Conservation (phyloP, 2,329 filamentous ascomycete genomes). For the Arthrobotrys iridis region DNA sequence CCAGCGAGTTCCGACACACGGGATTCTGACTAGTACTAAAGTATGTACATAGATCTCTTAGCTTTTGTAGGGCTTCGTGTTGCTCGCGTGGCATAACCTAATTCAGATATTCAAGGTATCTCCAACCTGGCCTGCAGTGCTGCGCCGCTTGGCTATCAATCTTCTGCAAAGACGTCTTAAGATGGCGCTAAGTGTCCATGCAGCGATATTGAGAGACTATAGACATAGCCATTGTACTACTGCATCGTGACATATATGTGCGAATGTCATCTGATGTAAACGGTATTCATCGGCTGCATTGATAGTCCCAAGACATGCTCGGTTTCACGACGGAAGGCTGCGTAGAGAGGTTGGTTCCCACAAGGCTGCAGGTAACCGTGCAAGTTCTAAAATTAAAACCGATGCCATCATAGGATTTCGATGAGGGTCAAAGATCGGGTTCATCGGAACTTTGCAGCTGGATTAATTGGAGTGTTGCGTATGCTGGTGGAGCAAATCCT, state of each 20-base stretch:
- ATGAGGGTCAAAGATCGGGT: neutral
- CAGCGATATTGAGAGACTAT: neutral
- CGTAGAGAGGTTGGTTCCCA: constrained; percentile 20
- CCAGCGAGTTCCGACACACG: neutral
- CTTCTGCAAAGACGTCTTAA: neutral
- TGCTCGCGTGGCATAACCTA: constrained; percentile 23
- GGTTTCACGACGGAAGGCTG: constrained; percentile 31
- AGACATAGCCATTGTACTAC: constrained; percentile 18
- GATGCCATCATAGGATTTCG: constrained; percentile 18
- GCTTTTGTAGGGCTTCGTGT: neutral
- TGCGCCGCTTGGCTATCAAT: constrained; percentile 9
- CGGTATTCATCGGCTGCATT: constrained; percentile 26
- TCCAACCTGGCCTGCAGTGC: constrained; percentile 9
- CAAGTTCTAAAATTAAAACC: constrained; percentile 44
- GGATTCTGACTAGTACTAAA: neutral
- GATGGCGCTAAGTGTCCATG: neutral
- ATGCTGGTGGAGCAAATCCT: constrained; percentile 3
- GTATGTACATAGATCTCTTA: neutral
- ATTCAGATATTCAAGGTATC: constrained; percentile 10
- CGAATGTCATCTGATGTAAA: neutral
- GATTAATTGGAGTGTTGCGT: neutral
- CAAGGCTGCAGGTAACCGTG: constrained; percentile 43
- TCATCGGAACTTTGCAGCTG: constrained; percentile 1
- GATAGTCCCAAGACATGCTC: constrained; percentile 24
- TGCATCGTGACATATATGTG: constrained; percentile 15